These are phyloP conservation scores for Trichoderma virens DNA, from an alignment of 495 filamentous ascomycete genomes.

Conservation along the genomic window DNA sequence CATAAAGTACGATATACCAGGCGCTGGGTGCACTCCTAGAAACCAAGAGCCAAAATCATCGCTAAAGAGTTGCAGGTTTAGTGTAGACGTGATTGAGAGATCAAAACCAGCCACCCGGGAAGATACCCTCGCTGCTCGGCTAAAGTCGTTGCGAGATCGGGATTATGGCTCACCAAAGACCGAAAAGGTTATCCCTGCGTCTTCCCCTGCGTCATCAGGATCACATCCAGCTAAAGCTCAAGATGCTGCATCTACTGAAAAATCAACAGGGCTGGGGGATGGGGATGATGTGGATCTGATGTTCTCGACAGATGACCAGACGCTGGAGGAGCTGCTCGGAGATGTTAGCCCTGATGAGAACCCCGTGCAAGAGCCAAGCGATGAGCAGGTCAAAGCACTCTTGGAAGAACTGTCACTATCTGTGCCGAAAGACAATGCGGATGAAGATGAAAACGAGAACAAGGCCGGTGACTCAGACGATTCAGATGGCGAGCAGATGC, in stretches of 20 bases:
- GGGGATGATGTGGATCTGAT: constrained; percentile 14
- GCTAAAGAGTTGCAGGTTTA: neutral
- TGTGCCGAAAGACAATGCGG: constrained; percentile 7
- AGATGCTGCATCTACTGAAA: neutral
- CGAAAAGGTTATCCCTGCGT: neutral
- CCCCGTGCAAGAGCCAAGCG: constrained; percentile 18
- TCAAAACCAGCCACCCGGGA: constrained; percentile 26
- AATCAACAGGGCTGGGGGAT: neutral
- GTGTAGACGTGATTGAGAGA: constrained; percentile 7
- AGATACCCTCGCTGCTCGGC: constrained; percentile 34
- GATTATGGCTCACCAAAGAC: neutral
- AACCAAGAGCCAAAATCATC: no score
- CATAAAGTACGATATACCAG: neutral
- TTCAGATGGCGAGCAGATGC: constrained; percentile 36
- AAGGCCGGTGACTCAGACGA: constrained; percentile 17
- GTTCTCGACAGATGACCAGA: constrained; percentile 25
- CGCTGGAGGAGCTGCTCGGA: constrained; percentile 29
- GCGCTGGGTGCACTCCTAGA: neutral
- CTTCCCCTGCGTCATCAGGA: neutral
- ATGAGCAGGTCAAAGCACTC: constrained; percentile 23
- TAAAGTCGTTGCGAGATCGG: constrained; percentile 32
- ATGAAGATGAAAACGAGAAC: neutral
- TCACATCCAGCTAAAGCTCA: neutral
- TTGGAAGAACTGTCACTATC: constrained; percentile 18
- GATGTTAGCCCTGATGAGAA: constrained; percentile 24